These are phyloP conservation scores for Verticillium dahliae DNA, from an alignment of 2,329 filamentous ascomycete genomes.

Conservation along the genomic window DNA sequence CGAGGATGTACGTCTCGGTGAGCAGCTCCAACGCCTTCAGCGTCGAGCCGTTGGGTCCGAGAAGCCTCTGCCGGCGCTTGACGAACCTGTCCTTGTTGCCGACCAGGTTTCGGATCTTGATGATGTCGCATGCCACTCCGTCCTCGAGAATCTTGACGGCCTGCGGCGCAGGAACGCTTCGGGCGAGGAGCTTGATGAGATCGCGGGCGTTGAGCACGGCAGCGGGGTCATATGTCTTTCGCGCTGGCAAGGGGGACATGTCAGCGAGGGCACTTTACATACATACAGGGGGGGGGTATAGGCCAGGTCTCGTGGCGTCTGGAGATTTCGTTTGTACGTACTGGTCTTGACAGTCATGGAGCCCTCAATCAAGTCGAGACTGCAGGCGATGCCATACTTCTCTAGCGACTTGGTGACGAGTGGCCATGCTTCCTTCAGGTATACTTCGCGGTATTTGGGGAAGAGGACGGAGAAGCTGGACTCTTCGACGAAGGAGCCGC, in stretches of 20 bases:
- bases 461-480: slow-evolving; percentile 84
- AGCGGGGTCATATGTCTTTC: slow-evolving; percentile 86
- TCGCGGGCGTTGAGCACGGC: slow-evolving; percentile 91
- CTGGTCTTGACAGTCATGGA: slow-evolving; percentile 97
- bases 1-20: slow-evolving; percentile 86
- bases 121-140: slow-evolving; percentile 84
- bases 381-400: slow-evolving; percentile 82
- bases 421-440: slow-evolving; percentile 89
- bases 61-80: slow-evolving; percentile 85
- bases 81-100: slow-evolving; percentile 93
- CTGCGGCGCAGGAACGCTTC: slow-evolving; percentile 88
- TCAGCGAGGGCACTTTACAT: not conserved
- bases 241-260: slow-evolving; percentile 12
- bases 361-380: slow-evolving; percentile 89
- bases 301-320: too few species aligned
- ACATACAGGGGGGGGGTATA: too few species aligned
- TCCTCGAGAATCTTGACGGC: slow-evolving; percentile 93
- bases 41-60: slow-evolving; percentile 86
- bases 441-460: slow-evolving; percentile 93
- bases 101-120: slow-evolving; percentile 89
- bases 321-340: slow-evolving; percentile 47
- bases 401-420: slow-evolving; percentile 82
- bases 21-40: slow-evolving; percentile 90
- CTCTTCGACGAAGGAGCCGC: slow-evolving; percentile 85
- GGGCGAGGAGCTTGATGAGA: slow-evolving; percentile 84